A percentile compares a stretch with the other conserved stretches of the same genome.
phyloP scores from a whole-genome alignment of 768 basidiomycete species.

The Rhodotorula diobovata region DNA sequence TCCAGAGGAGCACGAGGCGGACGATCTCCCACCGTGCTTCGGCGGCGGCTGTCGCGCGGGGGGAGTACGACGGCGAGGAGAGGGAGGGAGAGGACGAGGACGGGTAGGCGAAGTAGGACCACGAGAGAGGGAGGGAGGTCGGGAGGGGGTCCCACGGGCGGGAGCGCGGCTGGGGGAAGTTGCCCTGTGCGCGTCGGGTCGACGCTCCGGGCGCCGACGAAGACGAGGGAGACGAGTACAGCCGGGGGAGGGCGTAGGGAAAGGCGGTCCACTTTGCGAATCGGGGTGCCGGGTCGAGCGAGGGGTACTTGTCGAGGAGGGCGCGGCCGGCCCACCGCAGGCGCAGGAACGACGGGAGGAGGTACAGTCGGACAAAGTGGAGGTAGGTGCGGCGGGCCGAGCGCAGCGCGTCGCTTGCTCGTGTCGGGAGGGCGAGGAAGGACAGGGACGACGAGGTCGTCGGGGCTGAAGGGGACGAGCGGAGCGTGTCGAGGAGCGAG shows the following conservation, averaged over 20 bases:
- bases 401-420: background rate
- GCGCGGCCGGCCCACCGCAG: background rate
- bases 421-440: background rate
- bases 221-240: background rate
- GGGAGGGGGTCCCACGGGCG: background rate
- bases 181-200: background rate
- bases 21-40: slow-evolving; percentile 17
- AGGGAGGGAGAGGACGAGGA: background rate
- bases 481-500: slow-evolving; percentile 10
- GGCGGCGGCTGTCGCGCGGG: background rate
- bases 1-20: slow-evolving; percentile 18
- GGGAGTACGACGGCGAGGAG: background rate
- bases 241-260: background rate
- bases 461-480: background rate
- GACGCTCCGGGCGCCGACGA: too few relatives aligned
- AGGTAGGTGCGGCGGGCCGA: slow-evolving; percentile 15
- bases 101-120: slow-evolving; percentile 1
- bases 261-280: slow-evolving; percentile 3
- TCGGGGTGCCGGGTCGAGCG: slow-evolving; percentile 4
- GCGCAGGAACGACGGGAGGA: slow-evolving; percentile 19
- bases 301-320: background rate
- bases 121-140: background rate
- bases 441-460: background rate
- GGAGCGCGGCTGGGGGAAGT: slow-evolving; percentile 20
- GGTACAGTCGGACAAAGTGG: slow-evolving; percentile 29